phyloP scores from a whole-genome alignment of 768 basidiomycete genomes.

The Xerocomus potaroensis region DNA sequence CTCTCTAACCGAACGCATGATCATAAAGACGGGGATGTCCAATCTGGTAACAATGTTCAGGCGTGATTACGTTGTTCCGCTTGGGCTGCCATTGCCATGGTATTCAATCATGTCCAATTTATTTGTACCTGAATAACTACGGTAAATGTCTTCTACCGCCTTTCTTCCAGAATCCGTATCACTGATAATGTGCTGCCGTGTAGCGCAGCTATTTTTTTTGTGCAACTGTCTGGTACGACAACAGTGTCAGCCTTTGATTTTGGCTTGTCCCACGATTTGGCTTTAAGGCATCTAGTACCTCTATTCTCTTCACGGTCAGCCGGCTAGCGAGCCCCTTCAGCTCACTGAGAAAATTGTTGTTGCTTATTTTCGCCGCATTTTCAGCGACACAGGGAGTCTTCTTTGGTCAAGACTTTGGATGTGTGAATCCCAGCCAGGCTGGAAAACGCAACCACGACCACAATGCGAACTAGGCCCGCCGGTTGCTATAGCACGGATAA shows the following conservation, averaged over 20 bases:
- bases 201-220: conserved; percentile 4
- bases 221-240: conserved; percentile 2
- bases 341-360: background rate
- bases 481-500: conserved; percentile 1
- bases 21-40: too few species aligned
- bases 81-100: background rate
- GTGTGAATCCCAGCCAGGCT: conserved; percentile 1
- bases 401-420: conserved; percentile 3
- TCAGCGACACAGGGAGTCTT: background rate
- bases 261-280: too few species aligned
- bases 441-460: conserved; percentile 1
- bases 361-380: background rate
- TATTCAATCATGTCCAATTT: background rate
- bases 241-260: too few species aligned
- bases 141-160: background rate
- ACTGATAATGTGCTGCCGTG: background rate
- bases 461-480: background rate
- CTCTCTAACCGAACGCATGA: too few species aligned
- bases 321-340: background rate
- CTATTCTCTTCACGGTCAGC: conserved; percentile 5
- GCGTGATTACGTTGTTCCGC: too few species aligned
- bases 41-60: too few species aligned
- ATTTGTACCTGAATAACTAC: conserved; percentile 1
- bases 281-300: conserved; percentile 1
- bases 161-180: background rate